These are phyloP conservation scores for Porosira glacialis DNA, from an alignment of 352 stramenopile genomes.

Conservation along the genomic window DNA sequence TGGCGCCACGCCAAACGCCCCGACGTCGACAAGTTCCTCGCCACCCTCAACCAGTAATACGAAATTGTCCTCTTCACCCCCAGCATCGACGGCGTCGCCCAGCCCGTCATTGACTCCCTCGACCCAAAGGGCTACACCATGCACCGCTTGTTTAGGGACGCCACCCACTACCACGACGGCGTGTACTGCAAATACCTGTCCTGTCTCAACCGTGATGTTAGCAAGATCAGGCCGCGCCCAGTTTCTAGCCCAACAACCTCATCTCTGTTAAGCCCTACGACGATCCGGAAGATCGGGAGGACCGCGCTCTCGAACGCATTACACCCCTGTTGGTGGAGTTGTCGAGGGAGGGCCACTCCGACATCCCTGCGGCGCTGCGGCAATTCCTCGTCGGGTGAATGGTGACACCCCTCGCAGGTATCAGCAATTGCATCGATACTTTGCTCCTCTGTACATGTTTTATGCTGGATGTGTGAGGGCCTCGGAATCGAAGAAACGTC, in stretches of 20 bases:
- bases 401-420: no score
- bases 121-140: conserved; percentile 80
- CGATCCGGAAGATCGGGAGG: conserved; percentile 66
- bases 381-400: no score
- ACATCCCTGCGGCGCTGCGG: conserved; percentile 68
- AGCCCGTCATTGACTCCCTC: conserved; percentile 75
- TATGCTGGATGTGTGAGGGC: no score
- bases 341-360: conserved; percentile 68
- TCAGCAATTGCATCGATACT: no score
- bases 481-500: no score
- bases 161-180: conserved; percentile 78
- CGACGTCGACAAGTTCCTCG: conserved; percentile 85
- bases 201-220: conserved; percentile 79
- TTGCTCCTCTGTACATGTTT: no score
- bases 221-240: conserved; percentile 64
- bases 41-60: conserved; percentile 85
- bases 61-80: conserved; percentile 86
- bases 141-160: conserved; percentile 81
- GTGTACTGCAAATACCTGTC: conserved; percentile 81
- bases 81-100: conserved; percentile 68
- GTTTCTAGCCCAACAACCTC: conserved; percentile 80
- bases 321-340: conserved; percentile 81
- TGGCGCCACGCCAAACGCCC: conserved; percentile 84
- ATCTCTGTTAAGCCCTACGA: conserved; percentile 81
- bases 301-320: conserved; percentile 78